Conservation (phyloP, 2,329 filamentous ascomycete genomes). For the Chalara sp. region DNA sequence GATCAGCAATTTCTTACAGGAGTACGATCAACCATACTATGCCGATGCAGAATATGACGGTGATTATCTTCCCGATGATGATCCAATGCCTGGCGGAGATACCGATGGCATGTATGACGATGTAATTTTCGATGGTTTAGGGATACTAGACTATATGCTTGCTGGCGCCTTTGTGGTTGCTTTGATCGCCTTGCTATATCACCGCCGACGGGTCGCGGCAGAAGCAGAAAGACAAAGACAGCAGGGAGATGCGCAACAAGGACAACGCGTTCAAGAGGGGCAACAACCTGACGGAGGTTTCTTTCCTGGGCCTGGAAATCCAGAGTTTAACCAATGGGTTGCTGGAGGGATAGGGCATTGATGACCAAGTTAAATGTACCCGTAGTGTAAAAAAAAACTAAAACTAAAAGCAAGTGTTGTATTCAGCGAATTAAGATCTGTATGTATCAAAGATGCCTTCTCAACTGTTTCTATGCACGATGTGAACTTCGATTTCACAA, state of each 20-base stretch:
- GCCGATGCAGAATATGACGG: conserved; percentile 45
- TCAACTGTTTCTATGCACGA: too few species aligned
- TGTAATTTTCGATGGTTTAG: conserved; percentile 61
- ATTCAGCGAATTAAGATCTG: too few species aligned
- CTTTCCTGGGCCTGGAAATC: conserved; percentile 61
- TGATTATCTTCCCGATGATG: conserved; percentile 38
- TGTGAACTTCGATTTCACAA: too few species aligned
- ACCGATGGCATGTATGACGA: conserved; percentile 52
- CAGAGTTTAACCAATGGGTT: conserved; percentile 59
- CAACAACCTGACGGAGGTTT: conserved; percentile 41
- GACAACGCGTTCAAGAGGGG: conserved; percentile 16
- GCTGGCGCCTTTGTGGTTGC: conserved; percentile 66
- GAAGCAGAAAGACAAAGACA: conserved; percentile 36
- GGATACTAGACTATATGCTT: conserved; percentile 69
- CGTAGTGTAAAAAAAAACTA: too few species aligned
- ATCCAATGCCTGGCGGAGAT: conserved; percentile 48
- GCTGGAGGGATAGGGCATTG: conserved; percentile 59
- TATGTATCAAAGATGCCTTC: too few species aligned
- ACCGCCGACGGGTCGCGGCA: conserved; percentile 59
- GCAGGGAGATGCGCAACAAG: conserved; percentile 27
- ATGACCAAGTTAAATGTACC: neutral
- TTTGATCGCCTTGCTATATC: conserved; percentile 74
- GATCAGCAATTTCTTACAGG: conserved; percentile 77
- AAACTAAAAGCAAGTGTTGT: too few species aligned
- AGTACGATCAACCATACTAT: conserved; percentile 49